A percentile compares a stretch with the other conserved stretches of the same genome.
Conservation (phyloP, 2,329 filamentous ascomycete species). For the Mycogone perniciosa region DNA sequence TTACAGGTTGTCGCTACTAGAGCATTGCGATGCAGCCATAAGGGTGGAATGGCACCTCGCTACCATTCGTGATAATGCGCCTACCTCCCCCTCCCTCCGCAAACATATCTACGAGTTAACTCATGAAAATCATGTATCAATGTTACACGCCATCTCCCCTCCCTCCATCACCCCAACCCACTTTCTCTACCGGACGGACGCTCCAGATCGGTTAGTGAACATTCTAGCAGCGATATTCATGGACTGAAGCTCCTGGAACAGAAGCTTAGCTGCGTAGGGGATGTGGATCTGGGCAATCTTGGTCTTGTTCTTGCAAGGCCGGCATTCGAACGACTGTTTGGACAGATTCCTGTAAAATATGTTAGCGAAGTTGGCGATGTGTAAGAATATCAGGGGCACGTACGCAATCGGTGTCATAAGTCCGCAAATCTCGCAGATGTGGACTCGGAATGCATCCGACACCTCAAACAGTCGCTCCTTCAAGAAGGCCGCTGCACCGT, state of each 20-base stretch:
- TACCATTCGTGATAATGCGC: slow-evolving; percentile 10
- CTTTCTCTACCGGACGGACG: slow-evolving; percentile 55
- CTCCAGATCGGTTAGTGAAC: slow-evolving; percentile 82
- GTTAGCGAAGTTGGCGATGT: slow-evolving; percentile 26
- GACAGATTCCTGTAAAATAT: slow-evolving; percentile 65
- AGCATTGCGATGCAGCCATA: not conserved
- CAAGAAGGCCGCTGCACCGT: slow-evolving; percentile 91
- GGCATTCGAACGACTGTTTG: slow-evolving; percentile 93
- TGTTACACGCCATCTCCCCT: slow-evolving; percentile 7
- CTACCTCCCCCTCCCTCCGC: not conserved
- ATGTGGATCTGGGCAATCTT: slow-evolving; percentile 97
- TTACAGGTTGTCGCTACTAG: slow-evolving; percentile 14
- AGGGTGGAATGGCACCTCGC: not conserved
- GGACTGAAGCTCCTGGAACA: slow-evolving; percentile 95
- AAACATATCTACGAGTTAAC: slow-evolving; percentile 1
- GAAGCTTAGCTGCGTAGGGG: slow-evolving; percentile 92
- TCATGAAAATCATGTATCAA: not conserved
- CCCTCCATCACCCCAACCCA: slow-evolving; percentile 1
- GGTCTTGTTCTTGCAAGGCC: slow-evolving; percentile 98
- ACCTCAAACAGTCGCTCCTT: slow-evolving; percentile 98
- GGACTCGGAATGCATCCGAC: slow-evolving; percentile 94
- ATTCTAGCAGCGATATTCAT: slow-evolving; percentile 99
- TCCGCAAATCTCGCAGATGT: slow-evolving; percentile 97
- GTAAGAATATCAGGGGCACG: slow-evolving; percentile 38
- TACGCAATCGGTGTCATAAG: slow-evolving; percentile 99